phyloP scores from a whole-genome alignment of 2,329 filamentous ascomycete genomes.

The Anthostomella pinea region DNA sequence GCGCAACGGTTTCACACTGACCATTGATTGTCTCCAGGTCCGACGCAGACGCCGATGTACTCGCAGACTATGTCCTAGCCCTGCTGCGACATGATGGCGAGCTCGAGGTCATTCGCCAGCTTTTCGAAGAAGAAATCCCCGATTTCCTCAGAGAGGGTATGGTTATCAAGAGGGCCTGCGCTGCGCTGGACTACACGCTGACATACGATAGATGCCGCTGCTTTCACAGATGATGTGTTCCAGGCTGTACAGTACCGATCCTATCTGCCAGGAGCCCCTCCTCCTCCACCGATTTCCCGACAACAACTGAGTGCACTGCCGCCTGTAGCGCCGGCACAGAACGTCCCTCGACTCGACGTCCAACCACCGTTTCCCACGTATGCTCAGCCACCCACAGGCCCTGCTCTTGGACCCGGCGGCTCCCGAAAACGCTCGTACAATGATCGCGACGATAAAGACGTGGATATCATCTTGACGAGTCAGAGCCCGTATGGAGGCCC shows the following conservation, averaged over 20 bases:
- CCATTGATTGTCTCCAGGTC: conserved; percentile 48
- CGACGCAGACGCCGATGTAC: conserved; percentile 76
- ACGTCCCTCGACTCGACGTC: conserved; percentile 16
- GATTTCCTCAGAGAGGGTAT: conserved; percentile 72
- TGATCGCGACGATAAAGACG: conserved; percentile 47
- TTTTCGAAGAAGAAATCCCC: conserved; percentile 69
- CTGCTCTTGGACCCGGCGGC: conserved; percentile 19
- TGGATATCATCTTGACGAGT: conserved; percentile 32
- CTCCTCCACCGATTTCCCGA: conserved; percentile 35
- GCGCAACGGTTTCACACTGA: conserved; percentile 9
- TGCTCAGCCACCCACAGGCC: conserved; percentile 7
- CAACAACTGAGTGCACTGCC: not conserved
- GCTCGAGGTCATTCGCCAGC: conserved; percentile 59
- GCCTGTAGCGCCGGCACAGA: conserved; percentile 11
- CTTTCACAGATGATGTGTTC: conserved; percentile 72
- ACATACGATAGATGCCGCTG: conserved; percentile 51
- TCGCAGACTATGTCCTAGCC: conserved; percentile 81
- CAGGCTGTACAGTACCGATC: conserved; percentile 59
- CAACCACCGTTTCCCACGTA: conserved; percentile 15
- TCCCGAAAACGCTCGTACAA: conserved; percentile 55
- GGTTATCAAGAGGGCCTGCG: conserved; percentile 6
- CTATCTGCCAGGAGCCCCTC: conserved; percentile 55
- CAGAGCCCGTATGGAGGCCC: conserved; percentile 27
- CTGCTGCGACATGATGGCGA: conserved; percentile 69
- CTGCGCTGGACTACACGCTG: no score